These are phyloP conservation scores for Boletellus sp. DNA, from an alignment of 768 basidiomycete genomes.

Conservation along the genomic window DNA sequence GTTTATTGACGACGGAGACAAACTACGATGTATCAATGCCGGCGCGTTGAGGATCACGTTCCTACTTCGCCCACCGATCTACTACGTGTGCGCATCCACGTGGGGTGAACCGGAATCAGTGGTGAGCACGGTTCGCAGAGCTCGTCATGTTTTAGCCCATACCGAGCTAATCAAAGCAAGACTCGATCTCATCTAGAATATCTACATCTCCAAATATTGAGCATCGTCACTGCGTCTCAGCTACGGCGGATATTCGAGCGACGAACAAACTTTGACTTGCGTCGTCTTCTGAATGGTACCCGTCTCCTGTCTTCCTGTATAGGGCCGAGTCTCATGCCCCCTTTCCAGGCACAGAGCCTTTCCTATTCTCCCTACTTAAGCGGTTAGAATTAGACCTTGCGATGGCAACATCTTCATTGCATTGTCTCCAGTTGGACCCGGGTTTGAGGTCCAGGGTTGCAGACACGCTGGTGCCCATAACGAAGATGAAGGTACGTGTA, in stretches of 20 bases:
- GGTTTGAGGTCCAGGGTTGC: slow-evolving; percentile 69
- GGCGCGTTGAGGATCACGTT: slow-evolving; percentile 84
- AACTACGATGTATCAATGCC: slow-evolving; percentile 76
- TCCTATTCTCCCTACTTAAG: slow-evolving; percentile 67
- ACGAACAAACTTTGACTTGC: slow-evolving; percentile 87
- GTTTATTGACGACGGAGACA: slow-evolving; percentile 90
- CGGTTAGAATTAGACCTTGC: slow-evolving; percentile 77
- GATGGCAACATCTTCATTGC: slow-evolving; percentile 75
- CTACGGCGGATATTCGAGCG: slow-evolving; percentile 83
- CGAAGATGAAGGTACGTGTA: slow-evolving; percentile 71
- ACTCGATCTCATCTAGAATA: slow-evolving; percentile 92
- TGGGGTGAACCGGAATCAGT: slow-evolving; percentile 97
- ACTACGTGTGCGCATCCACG: slow-evolving; percentile 85
- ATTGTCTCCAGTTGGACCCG: slow-evolving; percentile 75
- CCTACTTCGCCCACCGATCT: slow-evolving; percentile 80
- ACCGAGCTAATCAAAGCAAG: slow-evolving; percentile 62
- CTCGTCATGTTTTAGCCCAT: slow-evolving; percentile 4
- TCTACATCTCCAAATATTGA: slow-evolving; percentile 88
- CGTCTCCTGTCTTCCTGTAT: background rate
- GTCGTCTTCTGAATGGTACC: slow-evolving; percentile 65
- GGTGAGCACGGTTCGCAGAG: slow-evolving; percentile 46
- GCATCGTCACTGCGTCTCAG: slow-evolving; percentile 83
- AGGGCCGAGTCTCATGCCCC: background rate
- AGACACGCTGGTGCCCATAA: slow-evolving; percentile 72
- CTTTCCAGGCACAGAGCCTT: slow-evolving; percentile 72